Percentiles rank a stretch among this genome's conserved stretches.
These are phyloP conservation scores for Penicillium sclerotigenum DNA, from an alignment of 2,329 filamentous ascomycete genomes.

Conservation along the genomic window DNA sequence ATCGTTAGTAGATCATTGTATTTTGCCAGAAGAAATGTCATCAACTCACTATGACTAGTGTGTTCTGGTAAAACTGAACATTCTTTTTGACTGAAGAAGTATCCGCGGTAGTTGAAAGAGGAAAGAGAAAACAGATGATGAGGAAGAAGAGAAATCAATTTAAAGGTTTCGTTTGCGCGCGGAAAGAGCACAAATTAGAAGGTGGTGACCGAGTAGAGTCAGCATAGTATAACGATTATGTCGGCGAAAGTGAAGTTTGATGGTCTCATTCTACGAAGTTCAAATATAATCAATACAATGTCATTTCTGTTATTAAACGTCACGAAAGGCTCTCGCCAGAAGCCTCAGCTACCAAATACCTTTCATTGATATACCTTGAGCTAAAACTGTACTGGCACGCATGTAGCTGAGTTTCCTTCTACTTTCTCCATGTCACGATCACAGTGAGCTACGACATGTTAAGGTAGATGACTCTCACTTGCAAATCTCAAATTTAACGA, in stretches of 20 bases:
- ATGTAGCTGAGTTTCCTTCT: background rate
- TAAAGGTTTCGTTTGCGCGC: background rate
- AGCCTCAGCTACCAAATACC: too few species aligned
- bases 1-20: background rate
- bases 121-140: background rate
- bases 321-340: fast-evolving
- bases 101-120: background rate
- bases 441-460: background rate
- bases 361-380: background rate
- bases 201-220: background rate
- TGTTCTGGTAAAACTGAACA: too few species aligned
- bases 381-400: too few species aligned
- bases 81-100: background rate
- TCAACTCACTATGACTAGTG: background rate
- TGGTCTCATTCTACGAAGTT: background rate
- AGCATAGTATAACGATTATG: background rate
- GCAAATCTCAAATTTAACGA: too few species aligned
- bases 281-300: background rate
- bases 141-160: background rate
- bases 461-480: too few species aligned
- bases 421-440: background rate
- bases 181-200: background rate
- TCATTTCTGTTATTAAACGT: background rate
- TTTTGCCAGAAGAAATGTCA: too few species aligned
- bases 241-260: background rate